Evolutionary conservation across 1,284 basidiomycete genomes (phyloP).

Genomic region (Testicularia cyperi): DNA sequence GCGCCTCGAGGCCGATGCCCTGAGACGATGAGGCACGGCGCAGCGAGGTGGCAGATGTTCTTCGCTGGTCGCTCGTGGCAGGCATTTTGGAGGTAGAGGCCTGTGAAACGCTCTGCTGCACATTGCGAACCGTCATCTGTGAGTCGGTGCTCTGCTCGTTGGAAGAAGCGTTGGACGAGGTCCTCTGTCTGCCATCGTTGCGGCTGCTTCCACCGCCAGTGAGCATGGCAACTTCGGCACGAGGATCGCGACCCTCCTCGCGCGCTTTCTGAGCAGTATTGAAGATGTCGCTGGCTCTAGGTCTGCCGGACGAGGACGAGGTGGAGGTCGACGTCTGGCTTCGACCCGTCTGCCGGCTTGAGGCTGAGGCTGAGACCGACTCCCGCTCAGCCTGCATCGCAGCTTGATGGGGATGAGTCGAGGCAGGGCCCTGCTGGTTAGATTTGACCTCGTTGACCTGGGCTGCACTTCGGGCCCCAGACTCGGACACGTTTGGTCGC

Average conservation of each 20-base stretch:
- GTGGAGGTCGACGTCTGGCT: constrained; percentile 13
- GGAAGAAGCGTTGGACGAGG: background rate
- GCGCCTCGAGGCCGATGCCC: constrained; percentile 35
- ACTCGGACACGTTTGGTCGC: background rate
- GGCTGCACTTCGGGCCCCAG: no score
- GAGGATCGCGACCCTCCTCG: background rate
- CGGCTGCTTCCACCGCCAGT: background rate
- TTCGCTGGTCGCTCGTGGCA: no score
- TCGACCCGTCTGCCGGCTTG: constrained; percentile 2
- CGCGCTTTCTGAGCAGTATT: background rate
- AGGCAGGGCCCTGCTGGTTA: no score
- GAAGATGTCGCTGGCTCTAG: constrained; percentile 44
- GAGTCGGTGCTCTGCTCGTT: background rate
- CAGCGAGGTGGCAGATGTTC: constrained; percentile 8
- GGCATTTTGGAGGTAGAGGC: no score
- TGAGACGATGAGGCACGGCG: constrained; percentile 30
- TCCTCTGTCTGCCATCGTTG: no score
- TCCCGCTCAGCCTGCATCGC: no score
- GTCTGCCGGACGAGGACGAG: constrained; percentile 11
- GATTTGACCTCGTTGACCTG: no score
- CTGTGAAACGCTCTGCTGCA: no score
- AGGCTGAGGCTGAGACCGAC: no score
- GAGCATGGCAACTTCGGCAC: background rate
- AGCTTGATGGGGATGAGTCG: no score
- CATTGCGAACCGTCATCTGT: background rate